Base-by-base conservation (phyloP, 805 yeast genomes). In the Saccharomycopsis guyanensis region DNA sequence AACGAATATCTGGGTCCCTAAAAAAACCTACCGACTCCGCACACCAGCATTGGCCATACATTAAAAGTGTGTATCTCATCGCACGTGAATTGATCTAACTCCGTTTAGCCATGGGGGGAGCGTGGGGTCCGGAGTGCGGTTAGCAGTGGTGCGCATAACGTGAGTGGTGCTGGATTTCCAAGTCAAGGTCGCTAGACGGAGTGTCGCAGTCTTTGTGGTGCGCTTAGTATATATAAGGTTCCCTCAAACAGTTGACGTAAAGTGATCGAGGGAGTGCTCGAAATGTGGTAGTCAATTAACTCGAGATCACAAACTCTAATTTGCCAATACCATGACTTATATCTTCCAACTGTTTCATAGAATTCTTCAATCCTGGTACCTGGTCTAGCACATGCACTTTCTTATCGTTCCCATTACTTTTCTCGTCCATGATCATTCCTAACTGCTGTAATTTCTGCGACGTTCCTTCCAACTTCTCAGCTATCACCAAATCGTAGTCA, bases 381-480 rank as follows among this genome's bases (percentile, higher is more conserved):
- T 27, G 18, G 37, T 40, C 37, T 20, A 40, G 31, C 10, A 40
- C 36, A 31, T 40, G 43, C 18, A 16, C 19, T 15, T 36, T 42
- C 33, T 35, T 16, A 4, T 20, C 23, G 16, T 20, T 15, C 7
- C 10, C 20, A 29, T 16, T 38, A 23, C 20, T 16, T 37, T 20
- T 33, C 24, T 42, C 34, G 13, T 15, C 16, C 24, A 43, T 43
- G 33, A 43, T 16, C 13, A 27, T 12, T 6, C 46, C 46, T 22
- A 43, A 37, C 22, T 43, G 46, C 27, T 38, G 25, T 8, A 39
- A 19, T 15, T 33, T 33, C 37, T 33, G 18, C 8, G 37, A 18
- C 10, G 19, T 15, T 7, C 38, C 38, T 13, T 8, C 12, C n/a
- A 8, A 12, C 8, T 10, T 34, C 13, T 38, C 2, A 7, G 16